phyloP scores from a whole-genome alignment of 192 early-diverging fungal species.

The Coemansia reversa region DNA sequence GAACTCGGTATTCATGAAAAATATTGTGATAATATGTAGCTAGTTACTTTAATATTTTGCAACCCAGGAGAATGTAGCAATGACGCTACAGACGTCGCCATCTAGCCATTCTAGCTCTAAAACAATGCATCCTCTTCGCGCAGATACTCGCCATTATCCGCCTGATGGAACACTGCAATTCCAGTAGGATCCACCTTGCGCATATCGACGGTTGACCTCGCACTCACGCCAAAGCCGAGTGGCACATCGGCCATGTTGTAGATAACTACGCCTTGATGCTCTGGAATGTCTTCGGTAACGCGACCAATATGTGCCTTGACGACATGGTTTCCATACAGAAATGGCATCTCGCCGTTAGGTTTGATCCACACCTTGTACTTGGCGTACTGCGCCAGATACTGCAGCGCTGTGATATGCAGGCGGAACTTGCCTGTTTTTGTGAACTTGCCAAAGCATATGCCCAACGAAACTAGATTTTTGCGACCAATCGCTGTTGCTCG shows the following conservation, averaged over 20 bases:
- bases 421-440: conserved; percentile 97
- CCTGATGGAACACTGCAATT: conserved; percentile 94
- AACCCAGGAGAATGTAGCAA: too few relatives aligned
- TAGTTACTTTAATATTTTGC: conserved; percentile 1
- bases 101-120: conserved; percentile 25
- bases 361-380: conserved; percentile 99
- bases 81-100: too few relatives aligned
- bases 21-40: neutral
- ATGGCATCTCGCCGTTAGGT: conserved; percentile 98
- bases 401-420: conserved; percentile 90
- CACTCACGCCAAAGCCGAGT: conserved; percentile 96
- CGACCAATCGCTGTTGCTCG: conserved; percentile 78
- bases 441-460: conserved; percentile 99
- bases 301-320: conserved; percentile 96
- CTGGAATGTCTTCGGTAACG: conserved; percentile 97
- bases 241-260: conserved; percentile 93
- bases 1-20: neutral
- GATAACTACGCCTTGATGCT: conserved; percentile 95
- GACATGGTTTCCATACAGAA: conserved; percentile 97
- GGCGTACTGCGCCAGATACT: conserved; percentile 92
- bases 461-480: conserved; percentile 85
- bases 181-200: conserved; percentile 93
- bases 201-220: conserved; percentile 86
- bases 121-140: conserved; percentile 76
- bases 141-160: conserved; percentile 97